Base-by-base conservation (phyloP, 2,329 filamentous ascomycete genomes). In the Cladophialophora bantiana region DNA sequence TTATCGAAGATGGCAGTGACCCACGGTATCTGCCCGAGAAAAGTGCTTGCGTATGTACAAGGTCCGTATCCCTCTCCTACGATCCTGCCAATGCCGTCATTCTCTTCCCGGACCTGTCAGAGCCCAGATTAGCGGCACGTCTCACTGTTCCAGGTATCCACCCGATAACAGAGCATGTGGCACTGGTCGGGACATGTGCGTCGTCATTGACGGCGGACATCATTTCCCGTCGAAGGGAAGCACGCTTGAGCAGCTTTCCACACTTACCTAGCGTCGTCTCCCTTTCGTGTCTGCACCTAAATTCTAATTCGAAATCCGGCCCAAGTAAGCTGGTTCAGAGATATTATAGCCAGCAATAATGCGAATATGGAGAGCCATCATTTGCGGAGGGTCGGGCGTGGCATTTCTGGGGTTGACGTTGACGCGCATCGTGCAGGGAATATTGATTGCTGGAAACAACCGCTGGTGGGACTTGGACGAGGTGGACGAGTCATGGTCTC, bases 81-180 rank as follows among this genome's bases (percentile, higher is more conserved):
- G 26, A 50, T 50, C 18, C 18, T 50, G 18, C 45, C 20, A 50
- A 35, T 57, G 54, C 54, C 34, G 34, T 57, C 32, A 57, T 20
- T 38, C 9, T 35, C 18, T 57, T 9, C 36, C 32, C 26, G 48
- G 50, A 31, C 52, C 53, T 57, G 50, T 63, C 36, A 57, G 20
- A 20, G 34, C n/a, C 32, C 38, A 45, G 18, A 35, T 57, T 36
- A 38, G 60, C 36, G 48, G 59, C 59, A 62, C 45, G 45, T 50
- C 45, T 50, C 45, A 50, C 45, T 26, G 45, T 26, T 7, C 26
- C n/a, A 13, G 45, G 18, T 50, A 20, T 50, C 45, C 45, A 50
- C 45, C 45, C 45, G 45, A 50, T 50, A 38, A 57, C 34, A 40
- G 54, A 38, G 34, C 34, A 57, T 57, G 54, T 57, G 54, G 54